Percentiles rank a stretch among this genome's conserved stretches.
These are phyloP conservation scores for Juglanconis juglandina DNA, from an alignment of 2,329 filamentous ascomycete genomes.

Conservation along the genomic window DNA sequence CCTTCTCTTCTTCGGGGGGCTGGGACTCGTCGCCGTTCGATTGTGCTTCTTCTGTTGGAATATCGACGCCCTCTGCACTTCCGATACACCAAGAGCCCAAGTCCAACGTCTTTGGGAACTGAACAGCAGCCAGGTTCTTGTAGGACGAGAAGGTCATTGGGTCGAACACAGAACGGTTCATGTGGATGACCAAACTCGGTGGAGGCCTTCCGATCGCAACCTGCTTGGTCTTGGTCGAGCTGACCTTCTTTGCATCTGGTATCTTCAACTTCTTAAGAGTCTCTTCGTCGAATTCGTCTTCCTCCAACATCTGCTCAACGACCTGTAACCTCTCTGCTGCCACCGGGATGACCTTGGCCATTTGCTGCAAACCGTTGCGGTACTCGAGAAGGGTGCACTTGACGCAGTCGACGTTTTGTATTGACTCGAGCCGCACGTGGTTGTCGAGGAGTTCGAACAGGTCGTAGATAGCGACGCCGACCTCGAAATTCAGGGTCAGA, in stretches of 20 bases:
- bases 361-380: slow-evolving; percentile 43
- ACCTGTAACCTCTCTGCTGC: slow-evolving; percentile 56
- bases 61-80: slow-evolving; percentile 37
- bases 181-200: slow-evolving; percentile 75
- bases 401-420: slow-evolving; percentile 85
- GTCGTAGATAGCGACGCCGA: slow-evolving; percentile 59
- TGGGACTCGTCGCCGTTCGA: slow-evolving; percentile 18
- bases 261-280: slow-evolving; percentile 66
- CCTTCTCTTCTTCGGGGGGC: slow-evolving; percentile 22
- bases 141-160: slow-evolving; percentile 73
- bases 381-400: slow-evolving; percentile 77
- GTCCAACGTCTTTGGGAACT: slow-evolving; percentile 71
- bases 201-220: slow-evolving; percentile 81
- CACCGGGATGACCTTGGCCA: slow-evolving; percentile 52
- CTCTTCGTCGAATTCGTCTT: slow-evolving; percentile 75
- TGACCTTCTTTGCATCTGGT: slow-evolving; percentile 63
- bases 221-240: slow-evolving; percentile 84
- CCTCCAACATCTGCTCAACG: slow-evolving; percentile 68
- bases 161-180: slow-evolving; percentile 90
- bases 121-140: slow-evolving; percentile 79
- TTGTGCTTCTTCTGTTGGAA: background rate
- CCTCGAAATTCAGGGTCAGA: slow-evolving; percentile 77
- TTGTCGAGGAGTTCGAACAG: slow-evolving; percentile 77
- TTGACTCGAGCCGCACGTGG: slow-evolving; percentile 79
- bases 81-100: slow-evolving; percentile 83